Evolutionary conservation across 2,329 filamentous ascomycete species (phyloP), one percentile per base, ranked within the genome.

Genomic region (Clonostachys sp.): DNA sequence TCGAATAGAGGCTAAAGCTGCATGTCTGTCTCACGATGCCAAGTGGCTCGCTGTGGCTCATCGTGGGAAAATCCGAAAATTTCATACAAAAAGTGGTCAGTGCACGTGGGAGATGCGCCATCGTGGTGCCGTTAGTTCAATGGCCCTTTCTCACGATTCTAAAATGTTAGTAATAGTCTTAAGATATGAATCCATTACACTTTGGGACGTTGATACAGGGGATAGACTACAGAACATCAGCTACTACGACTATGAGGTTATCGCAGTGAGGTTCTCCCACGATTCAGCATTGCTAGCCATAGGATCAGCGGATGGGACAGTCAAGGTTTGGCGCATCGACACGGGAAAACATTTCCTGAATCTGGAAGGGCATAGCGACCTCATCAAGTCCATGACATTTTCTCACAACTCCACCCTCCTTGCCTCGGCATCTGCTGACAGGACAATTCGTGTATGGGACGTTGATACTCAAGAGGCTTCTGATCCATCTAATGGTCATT

Each of bases 271-370:
- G 10, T 39, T 39, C 12, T 39, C 14, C 12, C 17, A 18, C 3
- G n/a, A n/a, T 39, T 39, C 36, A 8, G 36, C 6, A 14, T n/a
- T n/a, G 12, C 12, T n/a, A 14, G 36, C 36, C 2, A n/a, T 5
- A 8, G 36, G 9, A 8, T 39, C 14, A 8, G 2, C 1, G 1
- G 20, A 48, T 34, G 16, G 20, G 5, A 48, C 46, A 3, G 33
- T 55, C 20, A 47, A 45, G 33, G 20, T 55, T 34, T 55, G 53
- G 53, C 45, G 50, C 34, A 34, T 35, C 17, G 34, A 24, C 4
- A 47, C 39, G 10, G 48, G 50, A 14, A 40, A 12, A 20, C 46
- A 18, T 14, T 10, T 49, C 4, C 52, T 46, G 33, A 48, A 36
- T 18, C 42, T 51, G n/a, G 36, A 46, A 12, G 48, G 45, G 41